These are phyloP conservation scores for Arachnomyces sp. DNA, from an alignment of 2,329 filamentous ascomycete species.

Conservation along the genomic window DNA sequence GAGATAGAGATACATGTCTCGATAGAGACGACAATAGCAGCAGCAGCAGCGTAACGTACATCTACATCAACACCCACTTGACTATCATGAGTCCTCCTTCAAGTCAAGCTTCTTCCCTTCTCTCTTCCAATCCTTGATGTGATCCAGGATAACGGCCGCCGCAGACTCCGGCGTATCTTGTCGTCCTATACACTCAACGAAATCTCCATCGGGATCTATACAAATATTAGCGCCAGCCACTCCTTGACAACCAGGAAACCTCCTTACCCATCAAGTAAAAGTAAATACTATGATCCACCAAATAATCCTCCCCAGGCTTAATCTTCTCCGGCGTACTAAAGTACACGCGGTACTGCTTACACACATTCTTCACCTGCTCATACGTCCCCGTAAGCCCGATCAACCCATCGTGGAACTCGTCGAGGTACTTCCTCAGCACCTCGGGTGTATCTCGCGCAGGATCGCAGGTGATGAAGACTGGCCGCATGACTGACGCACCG, in stretches of 20 bases:
- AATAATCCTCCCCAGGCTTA: conserved; percentile 87
- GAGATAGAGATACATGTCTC: no score
- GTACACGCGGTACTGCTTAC: conserved; percentile 94
- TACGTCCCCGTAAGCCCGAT: conserved; percentile 88
- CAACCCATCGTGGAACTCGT: conserved; percentile 81
- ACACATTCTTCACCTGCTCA: conserved; percentile 85
- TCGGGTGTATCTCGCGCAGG: conserved; percentile 81
- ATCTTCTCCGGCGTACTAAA: conserved; percentile 87
- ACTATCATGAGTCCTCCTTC: conserved; percentile 7
- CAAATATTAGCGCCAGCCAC: neutral
- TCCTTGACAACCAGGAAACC: neutral
- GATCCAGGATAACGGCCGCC: conserved; percentile 72
- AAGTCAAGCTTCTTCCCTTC: conserved; percentile 45
- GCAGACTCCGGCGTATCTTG: conserved; percentile 87
- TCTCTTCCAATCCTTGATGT: conserved; percentile 70
- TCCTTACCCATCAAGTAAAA: conserved; percentile 86
- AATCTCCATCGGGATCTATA: conserved; percentile 86
- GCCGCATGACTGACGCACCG: conserved; percentile 48
- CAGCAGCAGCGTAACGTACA: no score
- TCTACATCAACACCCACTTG: no score
- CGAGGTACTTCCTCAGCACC: conserved; percentile 74
- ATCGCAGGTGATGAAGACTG: conserved; percentile 88
- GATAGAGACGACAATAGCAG: no score
- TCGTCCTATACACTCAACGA: conserved; percentile 90
- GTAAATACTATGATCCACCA: conserved; percentile 98